Evolutionary conservation across 139 green algal genomes (phyloP), one percentile per base, ranked within the genome.

Genomic region (Coelastrella sp.): DNA sequence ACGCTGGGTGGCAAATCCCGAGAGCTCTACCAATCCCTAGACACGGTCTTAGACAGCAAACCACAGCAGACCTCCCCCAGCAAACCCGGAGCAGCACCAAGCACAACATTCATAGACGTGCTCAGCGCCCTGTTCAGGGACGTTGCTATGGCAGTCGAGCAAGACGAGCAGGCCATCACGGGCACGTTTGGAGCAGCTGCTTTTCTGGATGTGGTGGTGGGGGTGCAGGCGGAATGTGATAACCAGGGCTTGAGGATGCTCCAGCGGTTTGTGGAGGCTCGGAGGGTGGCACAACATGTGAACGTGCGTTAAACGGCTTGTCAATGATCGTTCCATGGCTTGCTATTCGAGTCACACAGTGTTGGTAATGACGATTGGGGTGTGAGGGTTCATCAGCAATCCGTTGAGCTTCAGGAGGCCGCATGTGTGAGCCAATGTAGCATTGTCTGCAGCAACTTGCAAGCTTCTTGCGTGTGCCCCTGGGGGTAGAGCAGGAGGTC

Each of bases 91-190:
- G 76, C 87, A 80, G 87, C 54, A 58, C 76, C 61, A 74, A 19
- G 23, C 3, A 58, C 19, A 19, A 95, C 95, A 83, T 99, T 98
- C 87, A 87, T 97, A 23, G 94, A 89, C 5, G 90, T 93, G 4
- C 90, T 99, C 64, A 96, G 94, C 4, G 92, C 92, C 57, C 90
- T 99, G 23, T 98, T 99, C 91, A 96, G 94, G 61, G 96, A 98
- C 76, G 92, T 99, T 22, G 87, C 83, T 0, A 54, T 94, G 13
- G 95, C 95, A 7, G 81, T 99, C n/a, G 96, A 99, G 73, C 93
- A 96, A 80, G 97, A 99, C 90, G 93, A 97, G 73, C 86, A 92
- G 3, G 78, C 93, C 8, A 73, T 99, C 2, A 10, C 68, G 1
- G 92, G 96, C 7, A 90, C 90, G 4, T 99, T 98, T 95, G 97